These are phyloP conservation scores for Euryodendron excelsum DNA, from an alignment of 148 eudicot genomes.

Conservation along the genomic window DNA sequence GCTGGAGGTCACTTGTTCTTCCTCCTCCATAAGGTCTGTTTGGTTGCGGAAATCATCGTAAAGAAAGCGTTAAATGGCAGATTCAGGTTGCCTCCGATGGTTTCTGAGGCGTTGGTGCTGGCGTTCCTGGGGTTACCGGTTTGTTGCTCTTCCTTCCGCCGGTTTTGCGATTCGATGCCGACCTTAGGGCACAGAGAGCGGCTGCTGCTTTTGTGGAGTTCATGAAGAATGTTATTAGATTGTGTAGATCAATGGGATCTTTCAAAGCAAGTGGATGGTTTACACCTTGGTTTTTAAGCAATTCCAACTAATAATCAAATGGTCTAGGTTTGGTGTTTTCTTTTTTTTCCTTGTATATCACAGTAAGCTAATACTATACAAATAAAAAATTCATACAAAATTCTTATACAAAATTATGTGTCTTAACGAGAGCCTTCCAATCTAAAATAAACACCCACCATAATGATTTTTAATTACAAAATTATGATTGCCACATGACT, in stretches of 20 bases:
- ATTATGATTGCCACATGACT: no score
- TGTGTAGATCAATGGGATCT: background rate
- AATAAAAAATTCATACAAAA: no score
- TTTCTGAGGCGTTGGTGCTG: slow-evolving; percentile 30
- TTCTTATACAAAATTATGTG: no score
- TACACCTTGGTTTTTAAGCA: no score
- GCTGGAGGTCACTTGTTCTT: slow-evolving; percentile 17
- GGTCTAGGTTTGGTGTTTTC: no score
- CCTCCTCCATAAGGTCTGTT: slow-evolving; percentile 11
- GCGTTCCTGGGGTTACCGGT: slow-evolving; percentile 36
- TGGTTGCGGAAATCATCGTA: slow-evolving; percentile 17
- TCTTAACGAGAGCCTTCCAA: no score
- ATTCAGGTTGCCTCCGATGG: slow-evolving; percentile 19
- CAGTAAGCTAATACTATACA: no score
- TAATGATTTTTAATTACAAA: no score
- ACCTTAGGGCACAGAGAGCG: slow-evolving; percentile 30
- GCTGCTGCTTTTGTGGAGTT: slow-evolving; percentile 30
- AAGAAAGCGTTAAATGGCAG: slow-evolving; percentile 19
- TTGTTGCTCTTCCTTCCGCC: slow-evolving; percentile 50
- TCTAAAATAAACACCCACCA: no score
- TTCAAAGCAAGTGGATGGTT: background rate
- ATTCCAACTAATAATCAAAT: no score
- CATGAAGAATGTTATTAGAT: slow-evolving; percentile 1
- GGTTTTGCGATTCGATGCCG: slow-evolving; percentile 28
- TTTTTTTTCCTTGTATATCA: no score